Conservation (phyloP, 306 rosid species). For the Prunus campanulata region DNA sequence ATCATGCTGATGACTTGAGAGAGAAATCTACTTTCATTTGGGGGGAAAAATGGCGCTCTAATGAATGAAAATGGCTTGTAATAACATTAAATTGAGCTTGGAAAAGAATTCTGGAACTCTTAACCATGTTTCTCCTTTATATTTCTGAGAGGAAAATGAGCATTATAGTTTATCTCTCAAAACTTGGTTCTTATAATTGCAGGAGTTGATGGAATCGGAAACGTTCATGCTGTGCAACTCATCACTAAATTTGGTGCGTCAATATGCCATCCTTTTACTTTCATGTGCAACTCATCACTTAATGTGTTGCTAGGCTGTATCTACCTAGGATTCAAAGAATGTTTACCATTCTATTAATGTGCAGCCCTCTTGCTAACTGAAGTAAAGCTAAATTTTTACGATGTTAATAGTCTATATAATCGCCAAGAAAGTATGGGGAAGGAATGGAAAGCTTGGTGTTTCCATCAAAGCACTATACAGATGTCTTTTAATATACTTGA, state of each 20-base stretch:
- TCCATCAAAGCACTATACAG: background rate
- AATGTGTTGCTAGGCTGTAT: background rate
- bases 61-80: background rate
- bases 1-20: background rate
- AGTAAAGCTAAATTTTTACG: background rate
- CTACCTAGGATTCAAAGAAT: background rate
- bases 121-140: background rate
- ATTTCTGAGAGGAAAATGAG: conserved; percentile 6
- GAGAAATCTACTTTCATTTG: background rate
- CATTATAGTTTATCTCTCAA: conserved; percentile 3
- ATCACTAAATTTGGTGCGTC: conserved; percentile 69
- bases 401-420: background rate
- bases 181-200: conserved; percentile 28
- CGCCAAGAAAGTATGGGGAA: background rate
- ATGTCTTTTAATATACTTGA: background rate
- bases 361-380: background rate
- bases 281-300: background rate
- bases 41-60: background rate
- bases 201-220: conserved; percentile 96
- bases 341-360: background rate
- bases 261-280: background rate
- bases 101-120: background rate
- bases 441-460: background rate
- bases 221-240: conserved; percentile 79
- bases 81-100: background rate